Evolutionary conservation across 176 grass and related monocot genomes (phyloP), one percentile per base, ranked within the genome.

Genomic region (Tuctoria greenei): DNA sequence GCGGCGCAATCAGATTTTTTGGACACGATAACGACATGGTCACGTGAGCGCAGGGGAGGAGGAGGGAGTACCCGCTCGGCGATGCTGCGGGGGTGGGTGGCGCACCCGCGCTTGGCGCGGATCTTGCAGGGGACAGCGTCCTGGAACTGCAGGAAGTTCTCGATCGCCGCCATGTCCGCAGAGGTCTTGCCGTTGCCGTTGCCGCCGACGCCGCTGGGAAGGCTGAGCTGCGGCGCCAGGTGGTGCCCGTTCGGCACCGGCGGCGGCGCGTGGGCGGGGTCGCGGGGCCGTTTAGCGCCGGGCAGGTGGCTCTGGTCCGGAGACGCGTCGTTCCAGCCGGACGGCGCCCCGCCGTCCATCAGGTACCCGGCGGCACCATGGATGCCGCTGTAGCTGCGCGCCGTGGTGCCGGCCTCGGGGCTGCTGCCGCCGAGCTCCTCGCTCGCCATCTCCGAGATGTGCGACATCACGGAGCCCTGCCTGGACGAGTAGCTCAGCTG

Each of bases 401-500:
- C 16, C 26, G 85, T 64, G 37, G 49, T 24, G n/a, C 84, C 84
- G n/a, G 85, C 79, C 76, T 92, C 89, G 34, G 86, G 64, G 84
- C 85, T 79, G 68, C 82, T 78, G 24, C 74, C 89, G 60, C 47
- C 61, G 38, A 98, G 77, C 45, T 88, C 91, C 79, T 98, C 91
- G 72, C 91, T 90, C n/a, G 57, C 95, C 51, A 94, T 86, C 91
- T 94, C 95, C 13, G 95, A 98, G 81, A 98, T 98, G 69, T 94
- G 95, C 11, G 95, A 98, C 95, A 98, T 94, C 62, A 94, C 79
- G 24, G 95, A 98, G 16, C 84, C 92, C 57, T 92, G 89, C 59
- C 95, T 84, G 6, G 89, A 98, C 52, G 95, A 88, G 88, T 92
- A 92, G 86, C 86, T 98, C 36, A 98, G 50, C 76, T 98, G 91